Conservation (phyloP, 1,139 yeast species). For the Pneumocystis oryctolagi region DNA sequence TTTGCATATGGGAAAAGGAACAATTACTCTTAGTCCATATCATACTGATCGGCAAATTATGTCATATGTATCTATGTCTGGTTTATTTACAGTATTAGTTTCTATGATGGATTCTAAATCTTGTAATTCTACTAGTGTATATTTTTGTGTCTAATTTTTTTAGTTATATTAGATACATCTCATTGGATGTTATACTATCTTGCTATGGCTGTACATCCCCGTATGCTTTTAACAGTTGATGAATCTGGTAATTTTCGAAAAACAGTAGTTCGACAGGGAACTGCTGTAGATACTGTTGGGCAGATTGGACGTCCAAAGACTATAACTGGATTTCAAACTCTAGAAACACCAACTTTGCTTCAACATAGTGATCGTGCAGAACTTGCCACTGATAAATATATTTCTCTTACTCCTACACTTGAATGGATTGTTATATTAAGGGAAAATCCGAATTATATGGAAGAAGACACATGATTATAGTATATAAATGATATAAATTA, state of each 20-base stretch:
- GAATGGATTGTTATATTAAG: conserved; percentile 88
- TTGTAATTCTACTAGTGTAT: conserved; percentile 14
- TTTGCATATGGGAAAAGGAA: conserved; percentile 90
- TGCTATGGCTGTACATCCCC: conserved; percentile 81
- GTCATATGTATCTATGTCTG: conserved; percentile 81
- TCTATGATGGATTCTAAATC: conserved; percentile 70
- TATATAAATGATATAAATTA: neutral
- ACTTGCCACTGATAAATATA: conserved; percentile 85
- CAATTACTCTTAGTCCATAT: conserved; percentile 77
- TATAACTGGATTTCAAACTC: conserved; percentile 98
- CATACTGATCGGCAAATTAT: conserved; percentile 76
- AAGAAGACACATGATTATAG: conserved; percentile 18
- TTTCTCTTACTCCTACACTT: conserved; percentile 62
- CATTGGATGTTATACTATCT: conserved; percentile 74
- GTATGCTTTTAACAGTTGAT: conserved; percentile 84
- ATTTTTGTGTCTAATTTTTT: conserved; percentile 32
- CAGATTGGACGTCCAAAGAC: conserved; percentile 98
- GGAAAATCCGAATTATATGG: conserved; percentile 81
- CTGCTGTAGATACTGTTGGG: conserved; percentile 92
- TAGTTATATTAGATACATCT: conserved; percentile 38
- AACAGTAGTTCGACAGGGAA: conserved; percentile 41
- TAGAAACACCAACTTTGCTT: conserved; percentile 86
- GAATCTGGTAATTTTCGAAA: conserved; percentile 27
- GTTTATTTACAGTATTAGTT: conserved; percentile 70
- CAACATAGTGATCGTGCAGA: conserved; percentile 96